These are phyloP conservation scores for Pseudovirgaria hyperparasitica DNA, from an alignment of 2,329 filamentous ascomycete species.

Conservation along the genomic window DNA sequence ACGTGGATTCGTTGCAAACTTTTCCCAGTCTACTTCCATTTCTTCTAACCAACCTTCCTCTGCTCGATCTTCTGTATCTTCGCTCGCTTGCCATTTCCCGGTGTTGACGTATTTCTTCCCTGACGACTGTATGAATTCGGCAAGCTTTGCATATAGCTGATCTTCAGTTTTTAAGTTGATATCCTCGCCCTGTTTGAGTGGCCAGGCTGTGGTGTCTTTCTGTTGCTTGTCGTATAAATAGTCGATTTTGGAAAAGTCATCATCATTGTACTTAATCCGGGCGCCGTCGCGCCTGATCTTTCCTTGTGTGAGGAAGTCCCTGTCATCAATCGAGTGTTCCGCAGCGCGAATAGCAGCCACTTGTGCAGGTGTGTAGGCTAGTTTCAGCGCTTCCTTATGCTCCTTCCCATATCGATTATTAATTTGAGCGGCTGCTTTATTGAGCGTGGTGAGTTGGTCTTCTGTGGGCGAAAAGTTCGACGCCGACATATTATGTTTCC, in stretches of 20 bases:
- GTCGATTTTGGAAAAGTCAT: conserved; percentile 68
- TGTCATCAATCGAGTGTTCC: conserved; percentile 60
- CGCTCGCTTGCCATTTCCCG: too few species aligned
- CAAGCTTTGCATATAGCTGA: conserved; percentile 22
- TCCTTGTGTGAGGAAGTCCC: conserved; percentile 64
- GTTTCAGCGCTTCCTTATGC: conserved; percentile 48
- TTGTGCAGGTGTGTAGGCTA: conserved; percentile 69
- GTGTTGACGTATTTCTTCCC: conserved; percentile 15
- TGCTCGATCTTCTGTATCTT: conserved; percentile 11
- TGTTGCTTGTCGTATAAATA: conserved; percentile 54
- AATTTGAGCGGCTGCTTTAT: conserved; percentile 18
- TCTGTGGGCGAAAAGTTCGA: too few species aligned
- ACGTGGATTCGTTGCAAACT: conserved; percentile 29
- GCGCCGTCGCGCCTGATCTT: conserved; percentile 60
- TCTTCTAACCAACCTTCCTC: conserved; percentile 12
- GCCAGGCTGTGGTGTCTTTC: conserved; percentile 15
- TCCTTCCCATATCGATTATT: too few species aligned
- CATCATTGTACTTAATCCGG: conserved; percentile 55
- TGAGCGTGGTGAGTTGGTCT: conserved; percentile 15
- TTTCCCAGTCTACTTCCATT: conserved; percentile 16
- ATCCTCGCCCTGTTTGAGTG: conserved; percentile 17
- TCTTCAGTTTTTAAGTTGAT: conserved; percentile 19
- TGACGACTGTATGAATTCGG: too few species aligned
- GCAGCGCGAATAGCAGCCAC: conserved; percentile 69
- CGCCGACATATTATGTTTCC: too few species aligned